A percentile compares a stretch with the other conserved stretches of the same genome.
phyloP scores from a whole-genome alignment of 2,329 filamentous ascomycete species.

The Ophiocordyceps camponoti-rufipedis region DNA sequence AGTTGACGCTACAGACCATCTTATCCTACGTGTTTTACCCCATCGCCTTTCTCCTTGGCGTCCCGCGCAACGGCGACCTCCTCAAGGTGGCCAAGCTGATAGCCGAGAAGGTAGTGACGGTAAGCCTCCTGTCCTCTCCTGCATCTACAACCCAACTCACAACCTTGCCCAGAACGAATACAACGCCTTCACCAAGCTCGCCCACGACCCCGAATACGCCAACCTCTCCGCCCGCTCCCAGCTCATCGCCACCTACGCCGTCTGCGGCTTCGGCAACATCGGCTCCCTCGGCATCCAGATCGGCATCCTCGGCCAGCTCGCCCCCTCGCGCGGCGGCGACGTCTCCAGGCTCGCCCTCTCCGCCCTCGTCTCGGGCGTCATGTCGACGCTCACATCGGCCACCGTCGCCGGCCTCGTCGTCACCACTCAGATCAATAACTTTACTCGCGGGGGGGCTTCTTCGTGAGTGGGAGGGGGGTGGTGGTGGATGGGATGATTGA shows the following conservation, averaged over 20 bases:
- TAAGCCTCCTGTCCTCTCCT: conserved; percentile 13
- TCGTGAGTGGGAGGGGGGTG: not conserved
- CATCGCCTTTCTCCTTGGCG: conserved; percentile 64
- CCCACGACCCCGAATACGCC: conserved; percentile 34
- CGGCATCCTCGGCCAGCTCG: conserved; percentile 68
- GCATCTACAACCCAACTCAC: too few species aligned
- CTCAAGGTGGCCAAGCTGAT: conserved; percentile 63
- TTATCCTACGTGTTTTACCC: conserved; percentile 65
- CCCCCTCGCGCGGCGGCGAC: conserved; percentile 54
- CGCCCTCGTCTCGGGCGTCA: conserved; percentile 58
- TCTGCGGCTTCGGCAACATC: conserved; percentile 75
- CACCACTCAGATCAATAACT: conserved; percentile 22
- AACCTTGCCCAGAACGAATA: conserved; percentile 63
- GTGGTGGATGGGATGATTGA: too few species aligned
- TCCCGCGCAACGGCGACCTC: conserved; percentile 43
- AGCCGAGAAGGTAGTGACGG: conserved; percentile 64
- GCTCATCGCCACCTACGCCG: conserved; percentile 71
- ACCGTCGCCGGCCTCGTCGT: conserved; percentile 62
- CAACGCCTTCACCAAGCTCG: conserved; percentile 46
- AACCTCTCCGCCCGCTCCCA: conserved; percentile 49
- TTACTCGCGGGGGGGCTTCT: not conserved
- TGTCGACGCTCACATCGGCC: conserved; percentile 64
- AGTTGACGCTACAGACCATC: conserved; percentile 55
- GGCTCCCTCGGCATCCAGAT: conserved; percentile 80
- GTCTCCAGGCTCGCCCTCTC: conserved; percentile 60